Evolutionary conservation across 116 monocot species (phyloP), one percentile per base, ranked within the genome.

Genomic region (Phalaenopsis hybrid): DNA sequence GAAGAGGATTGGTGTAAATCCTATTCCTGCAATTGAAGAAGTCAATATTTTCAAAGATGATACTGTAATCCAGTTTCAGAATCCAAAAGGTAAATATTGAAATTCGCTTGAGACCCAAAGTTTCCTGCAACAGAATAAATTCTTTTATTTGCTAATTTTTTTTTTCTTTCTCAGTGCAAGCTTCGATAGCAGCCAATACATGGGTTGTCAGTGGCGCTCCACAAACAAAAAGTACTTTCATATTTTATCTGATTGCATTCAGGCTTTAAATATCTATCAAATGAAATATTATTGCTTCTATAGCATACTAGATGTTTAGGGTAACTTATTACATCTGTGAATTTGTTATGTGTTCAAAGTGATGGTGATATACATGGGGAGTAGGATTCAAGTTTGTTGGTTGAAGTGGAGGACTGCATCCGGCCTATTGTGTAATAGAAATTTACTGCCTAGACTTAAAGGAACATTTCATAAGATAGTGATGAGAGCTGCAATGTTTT

Each of bases 41-140:
- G 96, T 96, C 48, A 96, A 96, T 81, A 94, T 96, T 81, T 96
- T 96, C 75, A 94, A 96, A 82, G 96, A 96, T 85, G 96, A 96
- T 84, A 8, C 84, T 16, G 96, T 96, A 1, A 96, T 96, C 23
- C 96, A 96, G 68, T 96, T 96, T 84, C 55, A 74, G 79, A 94
- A 96, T 49, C 96, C 96, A 5, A 96, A 94, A 91, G 96, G 96
- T 94, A 79, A 76, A 20, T 46, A 25, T 6, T 43, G 25, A 57
- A 45, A 10, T 44, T 77, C 48, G 25, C 23, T 28, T 75, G 10
- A 5, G 46, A 48, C 48, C 10, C 3, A 16, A 44, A 75, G 44
- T 1, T 45, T 75, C 3, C 5, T 72, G 31, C 15, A 72, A 75
- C 7, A 46, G 20, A 18, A 20, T 20, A 6, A 46, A 75, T 18